Conservation (phyloP, 2,329 filamentous ascomycete genomes). For the Catunica adiposa region DNA sequence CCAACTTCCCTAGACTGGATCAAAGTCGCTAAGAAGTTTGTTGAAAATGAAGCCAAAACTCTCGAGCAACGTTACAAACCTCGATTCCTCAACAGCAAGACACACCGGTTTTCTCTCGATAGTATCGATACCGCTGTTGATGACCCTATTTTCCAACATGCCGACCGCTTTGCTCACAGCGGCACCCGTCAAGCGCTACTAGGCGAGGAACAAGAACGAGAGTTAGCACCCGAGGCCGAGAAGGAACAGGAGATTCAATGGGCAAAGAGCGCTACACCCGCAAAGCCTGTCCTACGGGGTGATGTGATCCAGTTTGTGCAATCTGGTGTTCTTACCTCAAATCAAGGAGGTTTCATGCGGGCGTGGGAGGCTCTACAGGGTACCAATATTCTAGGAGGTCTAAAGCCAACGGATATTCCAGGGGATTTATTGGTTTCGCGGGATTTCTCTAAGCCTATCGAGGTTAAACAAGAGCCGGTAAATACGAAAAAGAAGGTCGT, state of each 20-base stretch:
- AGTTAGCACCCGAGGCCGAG: slow-evolving; percentile 48
- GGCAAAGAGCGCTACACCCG: slow-evolving; percentile 26
- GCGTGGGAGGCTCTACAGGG: slow-evolving; percentile 29
- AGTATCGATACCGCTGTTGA: neutral
- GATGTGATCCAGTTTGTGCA: slow-evolving; percentile 27
- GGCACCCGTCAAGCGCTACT: slow-evolving; percentile 22
- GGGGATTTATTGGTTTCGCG: slow-evolving; percentile 28
- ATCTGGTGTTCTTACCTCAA: slow-evolving; percentile 21
- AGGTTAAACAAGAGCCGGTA: neutral
- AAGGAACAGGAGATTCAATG: slow-evolving; percentile 38
- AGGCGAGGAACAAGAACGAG: slow-evolving; percentile 52
- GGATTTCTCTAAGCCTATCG: slow-evolving; percentile 35
- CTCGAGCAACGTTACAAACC: slow-evolving; percentile 37
- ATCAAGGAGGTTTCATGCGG: slow-evolving; percentile 21
- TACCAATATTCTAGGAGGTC: slow-evolving; percentile 25
- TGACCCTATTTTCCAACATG: slow-evolving; percentile 3
- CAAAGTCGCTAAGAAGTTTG: slow-evolving; percentile 25
- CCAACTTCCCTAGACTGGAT: too few relatives aligned
- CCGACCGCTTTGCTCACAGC: neutral
- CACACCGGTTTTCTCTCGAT: neutral
- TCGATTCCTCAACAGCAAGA: neutral
- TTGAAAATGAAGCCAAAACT: slow-evolving; percentile 37
- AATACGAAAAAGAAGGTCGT: neutral
- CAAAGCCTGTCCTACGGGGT: slow-evolving; percentile 20
- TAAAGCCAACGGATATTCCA: slow-evolving; percentile 24